Evolutionary conservation across 179 eudicot species (phyloP), one percentile per base, ranked within the genome.

Genomic region (Spinacia oleracea): DNA sequence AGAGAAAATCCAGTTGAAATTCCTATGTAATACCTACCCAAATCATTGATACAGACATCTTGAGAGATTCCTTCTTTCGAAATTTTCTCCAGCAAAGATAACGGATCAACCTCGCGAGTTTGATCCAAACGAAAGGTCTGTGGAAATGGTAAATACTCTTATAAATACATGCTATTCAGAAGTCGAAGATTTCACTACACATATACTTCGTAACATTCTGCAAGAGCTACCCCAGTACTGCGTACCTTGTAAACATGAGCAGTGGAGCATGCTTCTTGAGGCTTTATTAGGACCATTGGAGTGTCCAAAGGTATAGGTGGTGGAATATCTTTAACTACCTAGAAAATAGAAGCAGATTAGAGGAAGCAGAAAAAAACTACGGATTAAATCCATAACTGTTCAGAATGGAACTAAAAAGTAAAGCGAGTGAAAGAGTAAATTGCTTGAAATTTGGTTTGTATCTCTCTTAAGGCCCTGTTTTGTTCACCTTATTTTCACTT

Each of bases 211-310:
- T n/a, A n/a, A n/a, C n/a, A 65, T 9, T 48, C 55, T 73, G 40
- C 16, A 58, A 58, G 70, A 38, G 31, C 31, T 74, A 35, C 35
- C n/a, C 71, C 31, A 27, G 40, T 60, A 63, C 40, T 29, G 2
- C 81, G 50, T 83, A 93, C 98, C 97, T 95, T 95, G 92, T 95
- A 95, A 62, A 95, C 98, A 86, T 91, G 91, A 70, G 90, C 98
- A 15, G 98, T 95, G 74, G 97, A 83, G 79, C 98, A 95, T 65
- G 93, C 98, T 85, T 95, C 89, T 63, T 79, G 91, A 56, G 98
- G 98, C 81, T 95, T 95, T 80, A 95, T 90, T 46, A 95, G 95
- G 81, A 95, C 95, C 97, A 95, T 90, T 40, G 98, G 97, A 60
- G 89, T 81, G 70, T 89, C 89, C 77, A 86, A 83, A 62, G 98